Conservation (phyloP, 768 basidiomycete genomes). For the Coprinopsis marcescibilis region DNA sequence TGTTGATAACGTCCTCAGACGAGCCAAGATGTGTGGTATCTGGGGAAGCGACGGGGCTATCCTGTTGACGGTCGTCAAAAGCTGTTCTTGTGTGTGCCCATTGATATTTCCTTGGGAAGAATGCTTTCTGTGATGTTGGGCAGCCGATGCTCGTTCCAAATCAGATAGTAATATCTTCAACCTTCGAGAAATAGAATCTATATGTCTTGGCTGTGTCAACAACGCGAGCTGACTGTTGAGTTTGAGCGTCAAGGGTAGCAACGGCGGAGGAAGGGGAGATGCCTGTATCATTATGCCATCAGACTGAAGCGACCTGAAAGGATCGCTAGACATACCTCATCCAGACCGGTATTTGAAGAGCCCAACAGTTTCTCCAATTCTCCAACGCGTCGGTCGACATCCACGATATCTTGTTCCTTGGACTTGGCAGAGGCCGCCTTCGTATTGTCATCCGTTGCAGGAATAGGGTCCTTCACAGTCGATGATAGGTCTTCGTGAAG, state of each 20-base stretch:
- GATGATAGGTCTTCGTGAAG: conserved; percentile 29
- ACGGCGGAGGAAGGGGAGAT: conserved; percentile 68
- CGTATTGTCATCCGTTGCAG: conserved; percentile 2
- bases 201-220: conserved; percentile 91
- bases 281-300: conserved; percentile 37
- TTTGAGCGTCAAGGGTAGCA: conserved; percentile 76
- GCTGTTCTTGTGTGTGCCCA: conserved; percentile 43
- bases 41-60: conserved; percentile 72
- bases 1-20: conserved; percentile 76
- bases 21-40: conserved; percentile 85
- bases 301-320: background rate
- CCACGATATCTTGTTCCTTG: conserved; percentile 49
- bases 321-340: conserved; percentile 68
- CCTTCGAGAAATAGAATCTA: conserved; percentile 91
- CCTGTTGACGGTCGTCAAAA: conserved; percentile 64
- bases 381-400: conserved; percentile 80
- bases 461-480: conserved; percentile 13
- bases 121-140: conserved; percentile 43
- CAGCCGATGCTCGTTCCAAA: conserved; percentile 72
- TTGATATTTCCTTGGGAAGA: conserved; percentile 33
- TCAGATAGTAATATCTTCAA: conserved; percentile 91
- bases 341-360: conserved; percentile 68
- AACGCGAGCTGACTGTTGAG: conserved; percentile 83
- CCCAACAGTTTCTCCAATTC: conserved; percentile 82
- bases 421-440: conserved; percentile 22